Evolutionary conservation across 352 stramenopile species (phyloP).

Genomic region (Pythium monospermum): DNA sequence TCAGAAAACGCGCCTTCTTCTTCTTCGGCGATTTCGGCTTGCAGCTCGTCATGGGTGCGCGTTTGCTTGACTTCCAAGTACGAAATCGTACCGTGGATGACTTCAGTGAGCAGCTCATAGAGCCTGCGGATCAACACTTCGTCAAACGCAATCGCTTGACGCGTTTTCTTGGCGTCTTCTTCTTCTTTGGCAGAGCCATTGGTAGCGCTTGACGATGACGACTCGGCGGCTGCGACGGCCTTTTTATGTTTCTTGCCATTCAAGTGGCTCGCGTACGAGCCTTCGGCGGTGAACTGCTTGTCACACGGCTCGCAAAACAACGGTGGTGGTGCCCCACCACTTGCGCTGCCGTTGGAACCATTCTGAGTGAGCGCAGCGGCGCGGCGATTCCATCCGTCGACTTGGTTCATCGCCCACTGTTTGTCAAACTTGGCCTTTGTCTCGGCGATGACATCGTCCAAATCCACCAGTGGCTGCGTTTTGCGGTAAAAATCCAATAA

Average conservation of each 20-base stretch:
- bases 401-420: constrained; percentile 56
- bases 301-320: constrained; percentile 64
- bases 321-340: constrained; percentile 6
- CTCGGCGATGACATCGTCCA: constrained; percentile 82
- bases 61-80: constrained; percentile 87
- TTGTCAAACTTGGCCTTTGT: constrained; percentile 82
- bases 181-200: constrained; percentile 1
- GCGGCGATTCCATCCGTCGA: constrained; percentile 46
- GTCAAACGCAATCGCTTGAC: constrained; percentile 57
- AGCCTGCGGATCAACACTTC: constrained; percentile 69
- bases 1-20: constrained; percentile 82
- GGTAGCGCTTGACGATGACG: neutral
- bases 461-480: constrained; percentile 83
- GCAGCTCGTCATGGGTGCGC: constrained; percentile 81
- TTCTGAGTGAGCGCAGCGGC: neutral
- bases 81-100: constrained; percentile 78
- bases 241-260: constrained; percentile 82
- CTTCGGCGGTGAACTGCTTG: constrained; percentile 70
- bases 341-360: neutral
- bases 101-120: constrained; percentile 76
- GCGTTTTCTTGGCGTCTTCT: constrained; percentile 16
- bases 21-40: constrained; percentile 82
- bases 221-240: constrained; percentile 20
- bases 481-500: constrained; percentile 84
- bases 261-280: constrained; percentile 67